Conservation (phyloP, 129 eudicot genomes). For the Lactuca saligna region DNA sequence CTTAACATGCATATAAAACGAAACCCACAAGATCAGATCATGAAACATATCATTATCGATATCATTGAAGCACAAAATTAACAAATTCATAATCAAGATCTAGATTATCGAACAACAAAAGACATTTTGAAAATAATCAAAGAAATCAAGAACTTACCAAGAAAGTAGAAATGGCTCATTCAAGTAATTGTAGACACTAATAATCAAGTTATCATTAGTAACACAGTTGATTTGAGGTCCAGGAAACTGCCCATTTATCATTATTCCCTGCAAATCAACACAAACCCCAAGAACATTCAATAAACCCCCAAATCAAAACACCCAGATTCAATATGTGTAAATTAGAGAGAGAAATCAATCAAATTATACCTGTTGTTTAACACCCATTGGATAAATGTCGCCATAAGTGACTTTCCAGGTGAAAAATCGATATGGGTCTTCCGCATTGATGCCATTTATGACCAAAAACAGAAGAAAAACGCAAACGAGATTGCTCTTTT, state of each 20-base stretch:
- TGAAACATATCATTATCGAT: neutral
- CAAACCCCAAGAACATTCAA: conserved; percentile 15
- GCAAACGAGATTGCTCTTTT: conserved; percentile 30
- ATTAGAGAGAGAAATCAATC: neutral
- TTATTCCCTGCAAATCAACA: conserved; percentile 62
- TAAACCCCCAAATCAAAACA: conserved; percentile 25
- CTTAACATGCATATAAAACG: neutral
- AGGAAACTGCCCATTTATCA: conserved; percentile 98
- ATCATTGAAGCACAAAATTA: neutral
- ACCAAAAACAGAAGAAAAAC: conserved; percentile 28
- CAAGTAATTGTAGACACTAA: conserved; percentile 83
- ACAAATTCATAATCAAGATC: conserved; percentile 23
- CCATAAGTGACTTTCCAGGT: conserved; percentile 94
- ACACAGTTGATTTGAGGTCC: conserved; percentile 94
- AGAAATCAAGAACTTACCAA: conserved; percentile 52
- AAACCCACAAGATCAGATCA: neutral
- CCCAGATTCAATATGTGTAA: neutral
- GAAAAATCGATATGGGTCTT: conserved; percentile 83
- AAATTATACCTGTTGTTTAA: conserved; percentile 71
- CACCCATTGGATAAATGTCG: conserved; percentile 78
- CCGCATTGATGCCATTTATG: conserved; percentile 55
- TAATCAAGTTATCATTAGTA: conserved; percentile 92
- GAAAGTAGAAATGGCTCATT: conserved; percentile 88
- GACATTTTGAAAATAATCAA: neutral
- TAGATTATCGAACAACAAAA: neutral